Evolutionary conservation across 1,284 basidiomycete genomes (phyloP), one percentile per base, ranked within the genome.

Genomic region (Fomitopsis pinicola): DNA sequence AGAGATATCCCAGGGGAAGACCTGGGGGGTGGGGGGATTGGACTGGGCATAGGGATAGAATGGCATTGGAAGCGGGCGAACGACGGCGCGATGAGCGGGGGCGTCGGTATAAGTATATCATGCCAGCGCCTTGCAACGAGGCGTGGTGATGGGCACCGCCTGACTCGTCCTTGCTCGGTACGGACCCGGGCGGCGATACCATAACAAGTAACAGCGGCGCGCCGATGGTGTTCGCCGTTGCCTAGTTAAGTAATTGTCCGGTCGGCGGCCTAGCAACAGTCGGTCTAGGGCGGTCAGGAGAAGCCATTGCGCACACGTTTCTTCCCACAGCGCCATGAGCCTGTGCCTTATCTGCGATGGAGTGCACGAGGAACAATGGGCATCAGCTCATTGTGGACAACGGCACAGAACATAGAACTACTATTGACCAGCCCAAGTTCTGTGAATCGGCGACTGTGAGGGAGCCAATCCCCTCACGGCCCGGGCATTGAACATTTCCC

Each of bases 1-100:
- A 17, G 52, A 19, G 9, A 65, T 60, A 28, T 67, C 68, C 68
- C 68, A 69, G 30, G 65, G 42, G 61, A 65, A 69, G 54, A 68
- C 64, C 64, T 64, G 65, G 53, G 68, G 68, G 7, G 68, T 69
- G 50, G 64, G 44, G 14, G 68, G 65, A 44, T 64, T 66, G n/a
- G 66, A 67, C 56, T 66, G 65, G 61, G 67, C 62, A 60, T 63
- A 67, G 22, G 59, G 64, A 61, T 63, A 68, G 63, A 62, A 65
- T 66, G 68, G 63, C 68, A 69, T 69, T 65, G 64, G 58, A 42
- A n/a, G 58, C 12, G 56, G 28, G 38, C 22, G 30, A 28, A 35
- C 19, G 44, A 17, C 36, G 45, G 19, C 33, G 42, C 28, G 48
- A 22, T 7, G 8, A 46, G 30, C 52, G 44, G 19, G 40, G 33